Conservation (phyloP, 2,329 filamentous ascomycete genomes). For the Trichoderma koningii region DNA sequence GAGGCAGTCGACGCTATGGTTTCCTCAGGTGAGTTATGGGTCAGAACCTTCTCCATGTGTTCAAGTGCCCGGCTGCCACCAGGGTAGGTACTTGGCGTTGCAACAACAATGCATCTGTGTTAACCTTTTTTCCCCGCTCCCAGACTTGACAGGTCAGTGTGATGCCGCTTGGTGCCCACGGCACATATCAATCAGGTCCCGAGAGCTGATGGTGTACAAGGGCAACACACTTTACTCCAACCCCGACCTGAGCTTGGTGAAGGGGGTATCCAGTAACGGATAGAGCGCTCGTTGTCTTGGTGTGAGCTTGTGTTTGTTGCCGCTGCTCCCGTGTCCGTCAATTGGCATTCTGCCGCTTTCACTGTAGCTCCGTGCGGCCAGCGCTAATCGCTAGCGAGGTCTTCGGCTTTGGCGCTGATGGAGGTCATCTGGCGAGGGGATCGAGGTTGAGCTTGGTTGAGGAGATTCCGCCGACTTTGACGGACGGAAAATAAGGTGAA, state of each 20-base stretch:
- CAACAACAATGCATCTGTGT: background rate
- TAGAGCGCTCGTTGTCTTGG: background rate
- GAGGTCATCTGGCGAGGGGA: too few relatives aligned
- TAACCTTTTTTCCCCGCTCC: background rate
- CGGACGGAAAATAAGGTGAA: too few relatives aligned
- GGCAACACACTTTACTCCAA: constrained; percentile 1
- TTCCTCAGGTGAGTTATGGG: background rate
- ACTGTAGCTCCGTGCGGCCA: background rate
- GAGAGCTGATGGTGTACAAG: constrained; percentile 14
- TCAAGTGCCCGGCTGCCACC: constrained; percentile 6
- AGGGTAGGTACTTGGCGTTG: background rate
- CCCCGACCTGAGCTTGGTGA: constrained; percentile 6
- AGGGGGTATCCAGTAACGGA: background rate
- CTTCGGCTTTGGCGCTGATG: background rate
- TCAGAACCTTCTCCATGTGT: constrained; percentile 12
- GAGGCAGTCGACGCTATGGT: background rate
- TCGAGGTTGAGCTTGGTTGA: too few relatives aligned
- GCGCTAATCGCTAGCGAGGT: background rate
- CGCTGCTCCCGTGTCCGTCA: background rate
- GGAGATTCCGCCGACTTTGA: too few relatives aligned
- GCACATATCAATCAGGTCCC: constrained; percentile 15
- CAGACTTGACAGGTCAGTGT: background rate
- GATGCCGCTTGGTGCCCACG: background rate
- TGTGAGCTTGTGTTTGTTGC: constrained; percentile 1
- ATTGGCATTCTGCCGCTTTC: constrained; percentile 5